Evolutionary conservation across 2,329 filamentous ascomycete genomes (phyloP), one percentile per base, ranked within the genome.

Genomic region (Pseudogymnoascus sp.): DNA sequence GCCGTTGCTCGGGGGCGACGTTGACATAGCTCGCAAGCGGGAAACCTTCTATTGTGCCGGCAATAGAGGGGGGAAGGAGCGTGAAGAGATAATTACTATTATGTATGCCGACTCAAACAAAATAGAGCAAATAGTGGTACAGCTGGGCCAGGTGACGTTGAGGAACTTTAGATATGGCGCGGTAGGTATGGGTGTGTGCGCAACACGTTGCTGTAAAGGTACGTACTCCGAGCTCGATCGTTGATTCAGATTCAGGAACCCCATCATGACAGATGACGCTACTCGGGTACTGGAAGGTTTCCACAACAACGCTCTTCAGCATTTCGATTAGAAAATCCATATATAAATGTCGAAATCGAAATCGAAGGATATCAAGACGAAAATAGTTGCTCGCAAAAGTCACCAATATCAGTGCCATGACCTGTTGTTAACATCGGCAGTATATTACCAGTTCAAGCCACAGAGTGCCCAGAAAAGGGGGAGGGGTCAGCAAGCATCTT

Each of bases 1-100:
- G 26, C 24, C 64, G 61, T 69, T 67, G 59, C 64, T 66, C 21
- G 66, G 54, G 26, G 68, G 65, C 60, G 66, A 65, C 68, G 70
- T 68, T 54, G 26, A 17, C 44, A 54, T 54, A 54, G 47, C 47
- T 54, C 26, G 47, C 47, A 37, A 33, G 58, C 33, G 33, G 58
- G 37, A 44, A 15, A 24, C 58, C 33, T 37, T 54, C 47, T 54
- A 54, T 54, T 54, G 47, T 54, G 44, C 47, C 47, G 47, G 33
- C 58, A 37, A 44, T 44, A 37, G 58, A 59, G 58, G 15, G 58
- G 58, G 58, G n/a, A 44, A 44, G 58, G 58, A 44, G n/a, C 21
- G 58, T 59, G 33, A 6, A 6, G 33, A 54, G 29, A 33, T 33
- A 54, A 33, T 54, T 54, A 31, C 47, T 54, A 54, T 54, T 54